Conservation (phyloP, 1,284 basidiomycete genomes). For the Ustilago loliicola region DNA sequence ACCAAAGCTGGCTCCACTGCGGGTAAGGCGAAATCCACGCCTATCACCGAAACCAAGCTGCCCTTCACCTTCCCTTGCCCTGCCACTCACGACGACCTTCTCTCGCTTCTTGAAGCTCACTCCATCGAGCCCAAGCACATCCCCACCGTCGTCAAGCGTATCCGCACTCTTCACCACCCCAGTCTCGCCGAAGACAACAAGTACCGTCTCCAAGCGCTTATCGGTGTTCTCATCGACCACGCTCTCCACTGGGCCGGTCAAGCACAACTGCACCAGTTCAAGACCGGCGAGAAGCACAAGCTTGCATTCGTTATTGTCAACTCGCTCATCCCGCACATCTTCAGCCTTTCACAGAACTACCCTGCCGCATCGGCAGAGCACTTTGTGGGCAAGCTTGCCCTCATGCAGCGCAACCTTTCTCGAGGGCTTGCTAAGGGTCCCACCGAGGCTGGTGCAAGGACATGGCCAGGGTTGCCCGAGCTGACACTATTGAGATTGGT, state of each 20-base stretch:
- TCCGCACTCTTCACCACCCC: constrained; percentile 90
- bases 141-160: constrained; percentile 87
- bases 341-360: constrained; percentile 83
- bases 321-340: constrained; percentile 83
- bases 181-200: constrained; percentile 92
- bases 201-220: constrained; percentile 77
- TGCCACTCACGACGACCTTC: constrained; percentile 84
- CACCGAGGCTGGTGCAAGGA: constrained; percentile 78
- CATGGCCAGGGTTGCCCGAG: constrained; percentile 89
- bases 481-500: constrained; percentile 84
- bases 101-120: constrained; percentile 82
- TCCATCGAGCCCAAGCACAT: constrained; percentile 75
- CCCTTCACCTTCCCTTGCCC: constrained; percentile 95
- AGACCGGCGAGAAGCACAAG: constrained; percentile 72
- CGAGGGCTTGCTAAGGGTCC: constrained; percentile 85
- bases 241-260: constrained; percentile 76
- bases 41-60: constrained; percentile 70
- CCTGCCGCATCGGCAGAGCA: constrained; percentile 83
- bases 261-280: constrained; percentile 30
- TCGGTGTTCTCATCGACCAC: constrained; percentile 90
- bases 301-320: constrained; percentile 78
- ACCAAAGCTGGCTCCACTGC: constrained; percentile 14
- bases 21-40: constrained; percentile 12
- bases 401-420: constrained; percentile 95
- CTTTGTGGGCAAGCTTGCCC: constrained; percentile 83